Evolutionary conservation across 805 yeast species (phyloP), one percentile per base, ranked within the genome.

Genomic region (Jamesozyma jinghongensis): DNA sequence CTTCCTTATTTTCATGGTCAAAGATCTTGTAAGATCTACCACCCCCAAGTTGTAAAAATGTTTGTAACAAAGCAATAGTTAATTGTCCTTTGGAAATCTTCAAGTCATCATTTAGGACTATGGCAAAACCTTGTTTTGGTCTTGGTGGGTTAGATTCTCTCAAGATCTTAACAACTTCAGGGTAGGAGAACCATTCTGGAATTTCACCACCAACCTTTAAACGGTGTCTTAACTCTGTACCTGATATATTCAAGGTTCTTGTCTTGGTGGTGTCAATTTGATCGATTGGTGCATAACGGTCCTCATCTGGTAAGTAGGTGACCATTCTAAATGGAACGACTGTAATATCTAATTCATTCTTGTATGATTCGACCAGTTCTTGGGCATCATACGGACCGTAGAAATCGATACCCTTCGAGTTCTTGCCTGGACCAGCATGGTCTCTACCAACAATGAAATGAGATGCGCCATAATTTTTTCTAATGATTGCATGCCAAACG

Each of bases 341-440:
- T 60, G 81, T 84, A 57, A 88, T 88, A 31, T 77, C 85, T 47
- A 88, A 73, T 67, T 88, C 97, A 47, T 72, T 75, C 48, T 77
- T 74, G 66, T 76, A 78, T 50, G 77, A 66, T 45, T 79, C 86
- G 47, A 88, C 94, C 42, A 90, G 70, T 28, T 77, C 87, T 69
- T 90, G 97, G 25, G 97, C 97, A 61, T 88, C 97, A 61, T 88
- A 90, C 12, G 97, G 95, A 17, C 97, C 97, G 61, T 88, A 88
- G 69, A 88, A 87, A 49, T 90, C 96, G 40, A 76, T 87, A 47
- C 97, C 97, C 59, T 81, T 71, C 43, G 95, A 85, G 75, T 77
- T 77, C 44, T 69, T 66, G 48, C 97, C 97, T 17, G 97, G 97
- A 45, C 97, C 97, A 40, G 97, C 97, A 59, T 88, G 97, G 65